These are phyloP conservation scores for Fraxinus pennsylvanica DNA, from an alignment of 257 asterid species.

Conservation along the genomic window DNA sequence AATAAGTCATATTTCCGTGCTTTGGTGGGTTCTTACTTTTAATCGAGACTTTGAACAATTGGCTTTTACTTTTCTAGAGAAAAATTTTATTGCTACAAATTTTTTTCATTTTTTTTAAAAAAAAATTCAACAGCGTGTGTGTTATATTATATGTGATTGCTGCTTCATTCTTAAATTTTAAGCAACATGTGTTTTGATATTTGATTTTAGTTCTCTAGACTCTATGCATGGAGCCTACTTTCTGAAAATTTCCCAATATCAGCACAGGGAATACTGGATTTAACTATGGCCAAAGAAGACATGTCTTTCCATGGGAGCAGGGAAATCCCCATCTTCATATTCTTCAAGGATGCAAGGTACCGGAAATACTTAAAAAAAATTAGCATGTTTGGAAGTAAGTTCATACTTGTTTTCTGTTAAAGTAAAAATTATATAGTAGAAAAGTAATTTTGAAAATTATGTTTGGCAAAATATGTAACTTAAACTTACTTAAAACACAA, in stretches of 20 bases:
- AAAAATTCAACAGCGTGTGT: background rate
- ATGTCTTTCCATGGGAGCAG: background rate
- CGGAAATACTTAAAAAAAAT: background rate
- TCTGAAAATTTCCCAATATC: background rate
- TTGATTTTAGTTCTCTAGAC: background rate
- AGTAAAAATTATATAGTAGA: background rate
- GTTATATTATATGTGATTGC: background rate
- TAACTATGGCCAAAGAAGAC: background rate
- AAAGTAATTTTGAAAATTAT: background rate
- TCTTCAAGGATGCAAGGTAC: slow-evolving; percentile 8
- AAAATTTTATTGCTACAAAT: background rate
- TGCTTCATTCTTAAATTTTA: background rate
- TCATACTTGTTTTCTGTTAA: background rate
- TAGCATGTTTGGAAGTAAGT: background rate
- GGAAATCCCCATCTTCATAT: background rate
- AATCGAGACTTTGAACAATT: background rate
- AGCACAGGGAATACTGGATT: slow-evolving; percentile 3
- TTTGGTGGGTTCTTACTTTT: background rate
- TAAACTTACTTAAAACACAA: background rate
- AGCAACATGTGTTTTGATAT: background rate
- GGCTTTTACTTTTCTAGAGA: background rate
- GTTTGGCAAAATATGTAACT: background rate
- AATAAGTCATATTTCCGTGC: background rate
- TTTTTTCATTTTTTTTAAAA: background rate
- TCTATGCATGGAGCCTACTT: background rate